Conservation (phyloP, 495 filamentous ascomycete species). For the Tuber melanosporum region DNA sequence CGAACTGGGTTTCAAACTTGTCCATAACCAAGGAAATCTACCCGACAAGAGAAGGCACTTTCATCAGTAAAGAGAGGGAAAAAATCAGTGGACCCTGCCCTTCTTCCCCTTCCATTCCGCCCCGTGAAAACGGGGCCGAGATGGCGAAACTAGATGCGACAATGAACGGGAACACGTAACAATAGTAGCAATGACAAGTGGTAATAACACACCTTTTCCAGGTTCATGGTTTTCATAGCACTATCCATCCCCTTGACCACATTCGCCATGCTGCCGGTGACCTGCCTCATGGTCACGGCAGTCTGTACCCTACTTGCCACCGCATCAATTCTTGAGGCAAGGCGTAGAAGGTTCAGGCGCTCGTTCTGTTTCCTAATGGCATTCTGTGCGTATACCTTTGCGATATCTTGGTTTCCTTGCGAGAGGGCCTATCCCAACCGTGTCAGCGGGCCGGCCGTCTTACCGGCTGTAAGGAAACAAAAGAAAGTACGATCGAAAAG, state of each 20-base stretch:
- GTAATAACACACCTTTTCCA: slow-evolving; percentile 53
- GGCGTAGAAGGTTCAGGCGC: slow-evolving; percentile 55
- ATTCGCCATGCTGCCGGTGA: slow-evolving; percentile 59
- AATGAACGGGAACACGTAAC: not conserved
- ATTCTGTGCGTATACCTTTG: slow-evolving; percentile 77
- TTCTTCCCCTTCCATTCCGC: not conserved
- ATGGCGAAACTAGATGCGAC: not conserved
- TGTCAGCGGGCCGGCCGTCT: slow-evolving; percentile 1
- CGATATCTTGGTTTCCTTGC: slow-evolving; percentile 65
- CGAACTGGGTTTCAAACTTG: slow-evolving; percentile 74
- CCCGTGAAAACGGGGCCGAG: not conserved
- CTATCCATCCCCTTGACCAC: slow-evolving; percentile 60
- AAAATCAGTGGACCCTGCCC: not conserved
- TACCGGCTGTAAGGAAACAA: not conserved
- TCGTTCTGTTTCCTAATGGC: slow-evolving; percentile 73
- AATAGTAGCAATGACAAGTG: not conserved
- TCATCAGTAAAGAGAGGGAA: slow-evolving; percentile 5
- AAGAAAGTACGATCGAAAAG: not conserved
- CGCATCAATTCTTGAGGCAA: slow-evolving; percentile 57
- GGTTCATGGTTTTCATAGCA: slow-evolving; percentile 63
- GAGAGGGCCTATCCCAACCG: slow-evolving; percentile 49
- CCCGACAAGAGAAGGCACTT: not conserved
- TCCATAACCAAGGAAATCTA: slow-evolving; percentile 62
- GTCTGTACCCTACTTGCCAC: slow-evolving; percentile 59
- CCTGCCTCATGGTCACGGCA: slow-evolving; percentile 60